Evolutionary conservation across 2,329 filamentous ascomycete species (phyloP), one percentile per base, ranked within the genome.

Genomic region (Paraphoma sp.): DNA sequence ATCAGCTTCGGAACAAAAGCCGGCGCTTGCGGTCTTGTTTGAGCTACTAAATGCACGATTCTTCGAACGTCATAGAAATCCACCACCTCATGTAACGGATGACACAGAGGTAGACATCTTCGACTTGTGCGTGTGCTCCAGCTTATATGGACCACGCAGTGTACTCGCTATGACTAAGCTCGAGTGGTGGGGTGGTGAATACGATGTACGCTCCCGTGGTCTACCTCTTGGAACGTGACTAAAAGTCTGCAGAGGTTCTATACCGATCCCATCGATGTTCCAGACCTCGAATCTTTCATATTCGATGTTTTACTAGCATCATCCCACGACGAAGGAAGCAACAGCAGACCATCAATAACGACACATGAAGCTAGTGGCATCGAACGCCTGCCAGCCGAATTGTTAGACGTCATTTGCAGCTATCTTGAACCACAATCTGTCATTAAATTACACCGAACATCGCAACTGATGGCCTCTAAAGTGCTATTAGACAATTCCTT

Each of bases 101-200:
- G 48, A 53, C 10, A 45, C 31, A 6, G 48, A 45, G 6, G 65
- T 67, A 14, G 64, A 72, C n/a, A 48, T 70, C 1, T 62, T 71
- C 11, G 41, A 60, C 28, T 43, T 69, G 0, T 57, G 59, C n/a
- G 49, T 49, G 7, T 45, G 28, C 8, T 61, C 52, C 7, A 45
- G 48, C 18, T 14, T 16, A 8, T 60, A 62, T 43, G 68, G 65
- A 14, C 60, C 66, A 36, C 57, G 62, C 16, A 69, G 68, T 46
- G 60, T 67, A 5, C 41, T 68, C 2, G 57, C 57, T 6, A 11
- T 71, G 16, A 64, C 59, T 8, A 56, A 55, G 12, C 30, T 69
- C 3, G 65, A 67, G 18, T 71, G 66, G 65, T 72, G 70, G 66
- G 62, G 56, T 16, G 66, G 65, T 2, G 47, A 50, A 9, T 68